Evolutionary conservation across 257 asterid genomes (phyloP).

Genomic region (Marsdenia floribunda): DNA sequence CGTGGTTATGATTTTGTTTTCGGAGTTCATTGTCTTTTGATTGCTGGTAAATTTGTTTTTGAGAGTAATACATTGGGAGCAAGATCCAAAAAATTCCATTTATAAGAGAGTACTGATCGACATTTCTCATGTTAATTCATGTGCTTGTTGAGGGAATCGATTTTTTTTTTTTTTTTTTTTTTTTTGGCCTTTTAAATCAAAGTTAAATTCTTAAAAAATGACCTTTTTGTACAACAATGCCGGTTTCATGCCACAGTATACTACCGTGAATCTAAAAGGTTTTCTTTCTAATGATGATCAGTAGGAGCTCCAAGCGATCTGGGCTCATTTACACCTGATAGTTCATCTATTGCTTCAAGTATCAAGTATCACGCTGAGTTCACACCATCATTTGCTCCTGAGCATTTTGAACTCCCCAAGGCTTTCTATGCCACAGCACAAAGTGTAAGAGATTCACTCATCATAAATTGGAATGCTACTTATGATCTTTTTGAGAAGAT

Average conservation of each 20-base stretch:
- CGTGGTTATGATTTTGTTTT: not conserved
- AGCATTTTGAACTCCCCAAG: constrained; percentile 55
- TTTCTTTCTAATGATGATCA: constrained; percentile 19
- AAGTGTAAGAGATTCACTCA: constrained; percentile 71
- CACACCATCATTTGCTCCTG: constrained; percentile 66
- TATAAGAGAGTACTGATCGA: not conserved
- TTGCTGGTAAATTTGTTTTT: not conserved
- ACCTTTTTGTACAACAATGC: not conserved
- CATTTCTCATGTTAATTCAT: not conserved
- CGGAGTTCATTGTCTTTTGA: not conserved
- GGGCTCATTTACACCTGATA: constrained; percentile 36
- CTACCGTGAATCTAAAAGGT: not conserved
- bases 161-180: not conserved
- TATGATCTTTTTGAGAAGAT: constrained; percentile 49
- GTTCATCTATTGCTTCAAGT: constrained; percentile 60
- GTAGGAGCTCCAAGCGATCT: constrained; percentile 31
- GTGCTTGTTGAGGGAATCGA: not conserved
- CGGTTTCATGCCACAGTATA: not conserved
- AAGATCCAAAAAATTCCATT: not conserved
- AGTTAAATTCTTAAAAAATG: not conserved
- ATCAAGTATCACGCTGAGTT: constrained; percentile 70
- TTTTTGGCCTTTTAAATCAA: no score
- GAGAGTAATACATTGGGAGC: not conserved
- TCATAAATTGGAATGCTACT: constrained; percentile 66
- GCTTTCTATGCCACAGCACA: constrained; percentile 80